Percentiles rank a stretch among this genome's conserved stretches.
Evolutionary conservation across 2,329 filamentous ascomycete genomes (phyloP).

Genomic region (Fusarium succisae): DNA sequence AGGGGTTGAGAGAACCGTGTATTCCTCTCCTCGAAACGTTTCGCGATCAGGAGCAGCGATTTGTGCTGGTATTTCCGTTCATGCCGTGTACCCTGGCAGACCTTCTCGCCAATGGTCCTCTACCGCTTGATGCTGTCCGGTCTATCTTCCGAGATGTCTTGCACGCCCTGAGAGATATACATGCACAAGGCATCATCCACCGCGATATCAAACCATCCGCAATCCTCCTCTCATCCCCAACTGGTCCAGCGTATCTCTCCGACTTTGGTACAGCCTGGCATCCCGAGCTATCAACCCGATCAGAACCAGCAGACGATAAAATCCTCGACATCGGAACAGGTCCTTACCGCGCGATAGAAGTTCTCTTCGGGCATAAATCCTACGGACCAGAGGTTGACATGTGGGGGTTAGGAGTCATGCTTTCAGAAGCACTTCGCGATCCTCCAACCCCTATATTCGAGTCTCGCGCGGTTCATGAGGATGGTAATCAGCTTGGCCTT

Average conservation of each 20-base stretch:
- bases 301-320: conserved; percentile 76
- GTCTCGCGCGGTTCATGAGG: conserved; percentile 74
- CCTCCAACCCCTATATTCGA: conserved; percentile 78
- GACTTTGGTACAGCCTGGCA: conserved; percentile 96
- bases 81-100: conserved; percentile 76
- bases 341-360: conserved; percentile 88
- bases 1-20: conserved; percentile 62
- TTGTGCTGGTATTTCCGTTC: conserved; percentile 88
- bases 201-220: conserved; percentile 95
- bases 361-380: conserved; percentile 81
- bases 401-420: conserved; percentile 87
- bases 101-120: conserved; percentile 64
- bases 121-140: conserved; percentile 47
- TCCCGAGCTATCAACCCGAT: conserved; percentile 62
- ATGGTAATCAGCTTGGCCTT: conserved; percentile 90
- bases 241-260: conserved; percentile 79
- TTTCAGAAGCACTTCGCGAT: conserved; percentile 75
- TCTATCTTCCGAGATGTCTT: conserved; percentile 74
- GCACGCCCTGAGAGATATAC: conserved; percentile 74
- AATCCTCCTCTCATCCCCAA: conserved; percentile 73
- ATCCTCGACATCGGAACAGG: conserved; percentile 95
- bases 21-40: conserved; percentile 80
- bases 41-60: conserved; percentile 72
- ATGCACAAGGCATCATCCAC: conserved; percentile 82
- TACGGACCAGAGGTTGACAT: conserved; percentile 83